Conservation (phyloP, 805 yeast genomes). For the Starmerella davenportii region DNA sequence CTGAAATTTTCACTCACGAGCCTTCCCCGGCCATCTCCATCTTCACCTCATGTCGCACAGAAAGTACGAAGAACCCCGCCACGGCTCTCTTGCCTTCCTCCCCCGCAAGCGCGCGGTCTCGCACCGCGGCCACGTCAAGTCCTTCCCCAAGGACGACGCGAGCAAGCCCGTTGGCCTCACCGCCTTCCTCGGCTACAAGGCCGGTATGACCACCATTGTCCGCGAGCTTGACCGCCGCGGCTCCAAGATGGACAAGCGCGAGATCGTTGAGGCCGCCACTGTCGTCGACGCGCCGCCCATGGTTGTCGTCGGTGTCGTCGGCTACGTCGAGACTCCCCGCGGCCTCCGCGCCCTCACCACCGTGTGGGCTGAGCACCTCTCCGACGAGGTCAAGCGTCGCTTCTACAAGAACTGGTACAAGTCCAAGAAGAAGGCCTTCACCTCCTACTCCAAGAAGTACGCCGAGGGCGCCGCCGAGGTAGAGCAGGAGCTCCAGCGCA, state of each 20-base stretch:
- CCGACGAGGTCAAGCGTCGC: conserved; percentile 98
- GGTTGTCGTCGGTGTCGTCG: conserved; percentile 99
- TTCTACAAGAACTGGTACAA: conserved; percentile 99
- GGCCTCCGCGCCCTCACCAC: conserved; percentile 99
- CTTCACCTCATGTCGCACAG: conserved; percentile 77
- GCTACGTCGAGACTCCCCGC: conserved; percentile 99
- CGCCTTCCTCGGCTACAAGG: conserved; percentile 99
- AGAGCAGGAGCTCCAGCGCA: conserved; percentile 95
- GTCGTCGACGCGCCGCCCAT: conserved; percentile 98
- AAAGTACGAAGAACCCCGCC: conserved; percentile 99
- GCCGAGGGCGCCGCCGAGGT: conserved; percentile 74
- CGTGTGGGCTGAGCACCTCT: conserved; percentile 99
- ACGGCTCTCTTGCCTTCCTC: conserved; percentile 97
- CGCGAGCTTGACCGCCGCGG: conserved; percentile 99
- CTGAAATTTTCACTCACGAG: not conserved
- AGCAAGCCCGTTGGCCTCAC: conserved; percentile 96
- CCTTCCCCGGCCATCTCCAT: not conserved
- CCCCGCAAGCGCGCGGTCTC: conserved; percentile 99
- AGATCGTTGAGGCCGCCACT: conserved; percentile 97
- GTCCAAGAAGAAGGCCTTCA: conserved; percentile 99
- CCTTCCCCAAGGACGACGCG: conserved; percentile 98
- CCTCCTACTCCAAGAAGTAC: conserved; percentile 98
- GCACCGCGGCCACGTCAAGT: conserved; percentile 96
- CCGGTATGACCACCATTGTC: conserved; percentile 99
- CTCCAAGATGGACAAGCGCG: conserved; percentile 99